Evolutionary conservation across 257 asterid genomes (phyloP).

Genomic region (Lycium barbarum): DNA sequence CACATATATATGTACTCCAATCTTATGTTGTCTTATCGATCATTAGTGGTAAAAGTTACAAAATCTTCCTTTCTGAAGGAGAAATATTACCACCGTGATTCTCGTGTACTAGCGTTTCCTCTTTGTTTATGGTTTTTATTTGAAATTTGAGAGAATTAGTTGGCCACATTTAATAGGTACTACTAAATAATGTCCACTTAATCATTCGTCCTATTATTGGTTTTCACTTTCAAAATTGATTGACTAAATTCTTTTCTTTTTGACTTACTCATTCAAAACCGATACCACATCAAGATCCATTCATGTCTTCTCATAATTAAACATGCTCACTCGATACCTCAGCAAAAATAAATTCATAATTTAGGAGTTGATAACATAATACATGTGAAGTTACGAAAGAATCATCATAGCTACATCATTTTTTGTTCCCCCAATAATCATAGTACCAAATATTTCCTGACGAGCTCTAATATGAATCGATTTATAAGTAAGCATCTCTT

Average conservation of each 20-base stretch:
- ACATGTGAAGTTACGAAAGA: neutral
- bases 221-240: neutral
- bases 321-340: neutral
- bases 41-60: neutral
- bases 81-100: neutral
- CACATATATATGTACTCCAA: neutral
- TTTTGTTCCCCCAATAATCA: too few relatives aligned
- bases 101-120: neutral
- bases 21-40: neutral
- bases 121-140: neutral
- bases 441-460: too few relatives aligned
- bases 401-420: too few relatives aligned
- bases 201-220: too few relatives aligned
- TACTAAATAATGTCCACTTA: neutral
- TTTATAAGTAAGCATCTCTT: too few relatives aligned
- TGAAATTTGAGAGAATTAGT: neutral
- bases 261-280: neutral
- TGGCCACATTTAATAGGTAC: neutral
- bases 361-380: neutral
- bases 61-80: neutral
- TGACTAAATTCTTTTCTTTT: neutral
- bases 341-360: neutral
- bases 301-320: neutral
- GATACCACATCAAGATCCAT: neutral
- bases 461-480: too few relatives aligned